Evolutionary conservation across 331 rosid species (phyloP).

Genomic region (Quercus tomentella): DNA sequence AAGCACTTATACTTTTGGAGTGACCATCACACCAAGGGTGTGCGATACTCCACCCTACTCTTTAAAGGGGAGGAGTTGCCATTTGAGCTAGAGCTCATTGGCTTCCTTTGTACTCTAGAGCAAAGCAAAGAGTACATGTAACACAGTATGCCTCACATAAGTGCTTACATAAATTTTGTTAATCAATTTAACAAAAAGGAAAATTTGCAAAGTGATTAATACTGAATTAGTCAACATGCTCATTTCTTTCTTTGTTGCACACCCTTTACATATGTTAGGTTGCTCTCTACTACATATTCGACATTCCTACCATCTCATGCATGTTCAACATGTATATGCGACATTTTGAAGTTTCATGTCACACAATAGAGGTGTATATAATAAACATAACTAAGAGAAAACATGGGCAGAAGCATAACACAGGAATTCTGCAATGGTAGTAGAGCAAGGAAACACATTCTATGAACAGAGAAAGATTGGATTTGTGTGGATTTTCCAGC

Average conservation of each 20-base stretch:
- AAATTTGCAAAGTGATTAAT: background rate
- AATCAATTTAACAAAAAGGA: background rate
- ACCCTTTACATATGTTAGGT: background rate
- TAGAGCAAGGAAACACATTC: background rate
- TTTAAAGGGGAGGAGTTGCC: no score
- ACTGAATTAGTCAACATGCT: background rate
- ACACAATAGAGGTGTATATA: background rate
- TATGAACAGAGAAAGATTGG: background rate
- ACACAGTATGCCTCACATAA: background rate
- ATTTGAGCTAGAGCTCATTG: no score
- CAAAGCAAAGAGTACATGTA: background rate
- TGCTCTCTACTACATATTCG: background rate
- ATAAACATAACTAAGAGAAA: background rate
- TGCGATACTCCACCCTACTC: no score
- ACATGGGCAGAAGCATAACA: background rate
- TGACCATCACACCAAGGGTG: no score
- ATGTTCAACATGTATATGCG: background rate
- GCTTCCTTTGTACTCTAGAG: background rate
- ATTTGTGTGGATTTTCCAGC: background rate
- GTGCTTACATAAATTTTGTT: conserved; percentile 3
- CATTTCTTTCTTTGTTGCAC: background rate
- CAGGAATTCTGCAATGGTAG: background rate
- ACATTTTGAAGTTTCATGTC: background rate
- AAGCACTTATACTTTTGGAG: no score
- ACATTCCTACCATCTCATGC: background rate